Evolutionary conservation across 306 rosid genomes (phyloP).

Genomic region (Echinosophora koreensis): DNA sequence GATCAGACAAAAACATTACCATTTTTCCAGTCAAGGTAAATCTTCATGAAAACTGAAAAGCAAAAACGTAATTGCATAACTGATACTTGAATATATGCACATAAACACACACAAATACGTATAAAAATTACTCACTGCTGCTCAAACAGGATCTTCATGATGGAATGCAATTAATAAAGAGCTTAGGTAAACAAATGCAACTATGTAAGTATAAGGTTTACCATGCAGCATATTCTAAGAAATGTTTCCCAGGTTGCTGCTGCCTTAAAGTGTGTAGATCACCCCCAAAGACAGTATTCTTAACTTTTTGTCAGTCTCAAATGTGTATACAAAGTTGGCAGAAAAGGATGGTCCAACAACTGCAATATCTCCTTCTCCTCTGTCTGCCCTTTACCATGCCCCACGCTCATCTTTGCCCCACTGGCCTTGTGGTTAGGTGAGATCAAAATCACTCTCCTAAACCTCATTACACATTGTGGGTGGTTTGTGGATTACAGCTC

Average conservation of each 20-base stretch:
- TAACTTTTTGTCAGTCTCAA: slow-evolving; percentile 74
- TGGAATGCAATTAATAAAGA: slow-evolving; percentile 20
- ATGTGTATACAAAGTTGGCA: slow-evolving; percentile 94
- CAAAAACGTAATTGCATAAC: slow-evolving; percentile 18
- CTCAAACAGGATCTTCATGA: slow-evolving; percentile 16
- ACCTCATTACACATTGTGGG: too few species aligned
- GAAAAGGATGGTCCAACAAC: slow-evolving; percentile 97
- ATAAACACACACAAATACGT: background rate
- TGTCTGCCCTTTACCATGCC: slow-evolving; percentile 56
- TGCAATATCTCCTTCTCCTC: slow-evolving; percentile 96
- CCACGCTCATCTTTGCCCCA: too few species aligned
- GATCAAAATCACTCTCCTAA: too few species aligned
- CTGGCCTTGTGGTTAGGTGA: too few species aligned
- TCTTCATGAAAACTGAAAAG: slow-evolving; percentile 20
- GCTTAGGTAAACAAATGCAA: slow-evolving; percentile 25
- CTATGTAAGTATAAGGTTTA: slow-evolving; percentile 48
- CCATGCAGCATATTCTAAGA: slow-evolving; percentile 99
- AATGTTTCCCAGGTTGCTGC: slow-evolving; percentile 90
- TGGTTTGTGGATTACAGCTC: too few species aligned
- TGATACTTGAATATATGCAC: slow-evolving; percentile 28
- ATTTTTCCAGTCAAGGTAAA: background rate
- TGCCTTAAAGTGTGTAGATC: slow-evolving; percentile 79
- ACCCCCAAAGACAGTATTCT: slow-evolving; percentile 98
- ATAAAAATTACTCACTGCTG: background rate
- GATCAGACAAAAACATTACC: background rate